Percentiles rank a stretch among this genome's conserved stretches.
phyloP scores from a whole-genome alignment of 2,329 filamentous ascomycete genomes.

The Fusarium continuum region DNA sequence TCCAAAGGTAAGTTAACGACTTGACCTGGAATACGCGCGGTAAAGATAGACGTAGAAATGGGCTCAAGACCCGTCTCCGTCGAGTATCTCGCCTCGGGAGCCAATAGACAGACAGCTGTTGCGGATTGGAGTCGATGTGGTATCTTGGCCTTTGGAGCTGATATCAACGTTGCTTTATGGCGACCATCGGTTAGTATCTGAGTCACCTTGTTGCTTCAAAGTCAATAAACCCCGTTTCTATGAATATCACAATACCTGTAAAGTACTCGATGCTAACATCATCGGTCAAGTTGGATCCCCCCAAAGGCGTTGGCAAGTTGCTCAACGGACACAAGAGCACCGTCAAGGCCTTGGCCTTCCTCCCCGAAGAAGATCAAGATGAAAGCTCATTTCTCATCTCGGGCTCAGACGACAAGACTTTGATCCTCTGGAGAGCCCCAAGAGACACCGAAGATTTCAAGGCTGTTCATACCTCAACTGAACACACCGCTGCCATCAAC shows the following conservation, averaged over 20 bases:
- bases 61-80: constrained; percentile 47
- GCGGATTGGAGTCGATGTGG: constrained; percentile 86
- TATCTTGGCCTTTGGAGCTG: constrained; percentile 86
- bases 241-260: not conserved
- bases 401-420: constrained; percentile 81
- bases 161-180: constrained; percentile 91
- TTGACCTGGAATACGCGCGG: not conserved
- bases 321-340: constrained; percentile 79
- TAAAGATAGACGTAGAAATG: constrained; percentile 42
- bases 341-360: constrained; percentile 86
- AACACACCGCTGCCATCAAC: constrained; percentile 81
- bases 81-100: constrained; percentile 77
- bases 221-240: constrained; percentile 9
- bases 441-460: constrained; percentile 44
- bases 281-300: constrained; percentile 47
- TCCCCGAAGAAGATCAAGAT: constrained; percentile 60
- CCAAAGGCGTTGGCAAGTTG: constrained; percentile 70
- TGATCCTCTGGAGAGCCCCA: constrained; percentile 73
- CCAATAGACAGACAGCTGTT: constrained; percentile 87
- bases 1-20: constrained; percentile 17
- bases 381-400: constrained; percentile 71
- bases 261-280: constrained; percentile 3
- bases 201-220: constrained; percentile 18
- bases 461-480: constrained; percentile 62
- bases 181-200: constrained; percentile 71